Evolutionary conservation across 2,329 filamentous ascomycete genomes (phyloP), one percentile per base, ranked within the genome.

Genomic region (Monosporascus sp.): DNA sequence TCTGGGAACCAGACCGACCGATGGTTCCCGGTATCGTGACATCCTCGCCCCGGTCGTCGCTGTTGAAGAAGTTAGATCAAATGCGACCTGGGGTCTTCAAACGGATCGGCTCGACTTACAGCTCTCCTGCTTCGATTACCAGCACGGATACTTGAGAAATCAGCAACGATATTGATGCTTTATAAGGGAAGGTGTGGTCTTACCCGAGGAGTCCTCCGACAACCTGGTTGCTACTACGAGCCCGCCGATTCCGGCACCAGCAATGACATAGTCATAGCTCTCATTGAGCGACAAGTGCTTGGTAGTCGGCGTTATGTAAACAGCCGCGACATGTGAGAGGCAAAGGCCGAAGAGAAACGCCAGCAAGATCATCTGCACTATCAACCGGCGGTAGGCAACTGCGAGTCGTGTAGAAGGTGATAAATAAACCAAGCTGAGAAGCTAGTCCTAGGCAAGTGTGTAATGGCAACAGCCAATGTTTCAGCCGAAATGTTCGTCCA

Each of bases 11-110:
- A 43, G 63, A 61, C 2, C 58, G 49, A 7, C 64, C 64, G 31
- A 66, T 44, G 27, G 59, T 63, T 3, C 62, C 64, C 4, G 63
- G 61, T 2, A 65, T 54, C 1, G 57, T 63, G 22, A 64, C 50
- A 49, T 68, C 62, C 49, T 64, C 61, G 2, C 49, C 60, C 17
- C 61, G 56, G 34, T 68, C 62, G 37, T 67, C 65, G 17, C 64
- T 67, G 38, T 7, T 9, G 5, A 34, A 3, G 9, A 19, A 60
- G 58, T 49, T 17, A 57, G 5, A 27, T 48, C 31, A 34, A 34
- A 14, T 34, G 31, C 9, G 31, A 44, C 17, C 8, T 9, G 9
- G 19, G 27, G 27, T 9, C n/a, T 17, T 3, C 19, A 20, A 37
- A n/a, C 20, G 14, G 16, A 8, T 20, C 1, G 11, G 19, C 6